phyloP scores from a whole-genome alignment of 306 rosid genomes.

The Calophaca sinica region DNA sequence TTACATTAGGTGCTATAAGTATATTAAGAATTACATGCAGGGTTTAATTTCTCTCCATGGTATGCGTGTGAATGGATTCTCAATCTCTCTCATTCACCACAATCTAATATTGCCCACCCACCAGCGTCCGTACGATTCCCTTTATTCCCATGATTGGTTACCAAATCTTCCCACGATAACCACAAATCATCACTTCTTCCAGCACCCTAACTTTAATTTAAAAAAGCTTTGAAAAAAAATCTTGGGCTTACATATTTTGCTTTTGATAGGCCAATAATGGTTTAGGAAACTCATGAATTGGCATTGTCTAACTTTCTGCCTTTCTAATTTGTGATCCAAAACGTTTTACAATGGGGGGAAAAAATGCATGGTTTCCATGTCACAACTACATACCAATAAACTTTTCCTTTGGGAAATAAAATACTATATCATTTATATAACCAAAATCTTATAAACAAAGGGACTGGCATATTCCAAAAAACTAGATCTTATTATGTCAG shows the following conservation, averaged over 20 bases:
- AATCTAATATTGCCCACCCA: background rate
- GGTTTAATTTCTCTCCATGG: no score
- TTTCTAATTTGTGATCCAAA: constrained; percentile 41
- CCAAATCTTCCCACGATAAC: constrained; percentile 41
- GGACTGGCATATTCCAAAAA: constrained; percentile 49
- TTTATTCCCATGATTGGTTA: constrained; percentile 44
- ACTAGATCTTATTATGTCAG: constrained; percentile 52
- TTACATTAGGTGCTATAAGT: no score
- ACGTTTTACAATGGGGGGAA: background rate
- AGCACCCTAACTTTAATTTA: constrained; percentile 31
- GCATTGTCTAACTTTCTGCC: constrained; percentile 38
- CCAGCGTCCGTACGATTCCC: constrained; percentile 37
- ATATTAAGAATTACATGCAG: no score
- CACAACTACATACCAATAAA: constrained; percentile 25
- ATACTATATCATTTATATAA: no score
- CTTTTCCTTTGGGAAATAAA: background rate
- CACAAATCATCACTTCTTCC: constrained; percentile 22
- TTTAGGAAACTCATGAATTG: constrained; percentile 40
- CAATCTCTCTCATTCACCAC: background rate
- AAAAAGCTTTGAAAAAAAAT: background rate
- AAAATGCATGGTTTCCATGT: constrained; percentile 25
- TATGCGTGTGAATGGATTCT: no score
- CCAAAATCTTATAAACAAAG: constrained; percentile 1
- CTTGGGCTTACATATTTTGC: constrained; percentile 37
- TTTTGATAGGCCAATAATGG: constrained; percentile 42